Conservation (phyloP, 163 green algal species). For the Chloromonas sp. region DNA sequence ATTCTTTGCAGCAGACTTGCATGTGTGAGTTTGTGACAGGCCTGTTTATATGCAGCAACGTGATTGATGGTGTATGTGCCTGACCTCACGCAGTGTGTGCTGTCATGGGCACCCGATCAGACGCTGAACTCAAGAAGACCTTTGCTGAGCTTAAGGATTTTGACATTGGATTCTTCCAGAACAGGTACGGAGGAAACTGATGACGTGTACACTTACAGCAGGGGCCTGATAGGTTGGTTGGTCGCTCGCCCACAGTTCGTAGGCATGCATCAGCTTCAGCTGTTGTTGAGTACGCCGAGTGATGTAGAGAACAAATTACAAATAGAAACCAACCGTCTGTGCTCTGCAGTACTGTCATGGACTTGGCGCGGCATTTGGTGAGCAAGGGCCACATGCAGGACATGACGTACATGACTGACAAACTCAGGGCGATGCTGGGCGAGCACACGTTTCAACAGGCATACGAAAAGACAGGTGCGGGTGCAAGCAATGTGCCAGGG, state of each 20-base stretch:
- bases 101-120: constrained; percentile 70
- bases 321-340: too few species aligned
- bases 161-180: constrained; percentile 87
- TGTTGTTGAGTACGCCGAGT: too few species aligned
- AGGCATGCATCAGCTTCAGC: too few species aligned
- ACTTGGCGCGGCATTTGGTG: constrained; percentile 67
- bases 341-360: constrained; percentile 27
- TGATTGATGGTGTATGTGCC: background rate
- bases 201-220: background rate
- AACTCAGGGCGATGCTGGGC: constrained; percentile 71
- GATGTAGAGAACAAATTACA: too few species aligned
- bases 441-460: constrained; percentile 84
- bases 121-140: constrained; percentile 70
- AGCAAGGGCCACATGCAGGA: constrained; percentile 73
- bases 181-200: constrained; percentile 25
- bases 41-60: background rate
- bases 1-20: too few species aligned
- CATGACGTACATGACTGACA: constrained; percentile 46
- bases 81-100: constrained; percentile 45
- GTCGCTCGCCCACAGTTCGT: too few species aligned
- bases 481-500: background rate
- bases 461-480: constrained; percentile 70
- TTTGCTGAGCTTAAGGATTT: constrained; percentile 56
- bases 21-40: background rate
- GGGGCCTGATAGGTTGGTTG: background rate